Base-by-base conservation (phyloP, 805 yeast genomes). In the Cephaloascus fragrans region DNA sequence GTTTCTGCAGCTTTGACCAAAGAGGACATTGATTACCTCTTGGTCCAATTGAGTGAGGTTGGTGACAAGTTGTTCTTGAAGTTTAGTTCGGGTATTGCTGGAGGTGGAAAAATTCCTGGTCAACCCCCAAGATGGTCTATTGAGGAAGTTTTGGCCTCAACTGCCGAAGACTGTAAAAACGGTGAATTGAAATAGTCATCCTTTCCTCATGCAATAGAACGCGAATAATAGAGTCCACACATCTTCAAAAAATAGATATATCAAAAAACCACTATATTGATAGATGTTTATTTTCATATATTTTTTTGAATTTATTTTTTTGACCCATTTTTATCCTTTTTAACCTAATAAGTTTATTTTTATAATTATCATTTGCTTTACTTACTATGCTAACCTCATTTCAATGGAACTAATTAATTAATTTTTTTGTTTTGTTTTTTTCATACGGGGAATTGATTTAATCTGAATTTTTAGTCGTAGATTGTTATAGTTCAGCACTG, bases 1-100 rank as follows among this genome's bases (percentile, higher is more conserved):
- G 81, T 93, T 50, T 83, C 95, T 39, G 68, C 97, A 0, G 83
- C 97, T 1, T 71, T 94, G 51, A 93, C 95, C 26, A 93, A 93
- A 62, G 90, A 84, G 51, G 99, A 93, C 60, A 74, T 93, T 51
- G 99, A 93, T 56, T 73, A 77, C 49, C 71, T 87, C 32, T 67
- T 89, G 48, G 71, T 73, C 38, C 80, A 75, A 51, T 72, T 83
- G 51, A 77, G 77, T 49, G 87, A 82, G 50, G 71, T 87, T 38
- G 97, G 96, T 39, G 93, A 85, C 50, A 64, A 67, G 51, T 58
- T 84, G 44, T 77, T 70, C 58, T 72, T 89, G 57, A 89, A 88
- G 56, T 77, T 81, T 51, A 75, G 85, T 51, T 75, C 87, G 26
- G 90, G 90, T 39, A 69, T 73, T 44, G 85, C 85, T 18, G 89